Percentiles rank a stretch among this genome's conserved stretches.
Conservation (phyloP, 345 rosid genomes). For the Salix udensis region DNA sequence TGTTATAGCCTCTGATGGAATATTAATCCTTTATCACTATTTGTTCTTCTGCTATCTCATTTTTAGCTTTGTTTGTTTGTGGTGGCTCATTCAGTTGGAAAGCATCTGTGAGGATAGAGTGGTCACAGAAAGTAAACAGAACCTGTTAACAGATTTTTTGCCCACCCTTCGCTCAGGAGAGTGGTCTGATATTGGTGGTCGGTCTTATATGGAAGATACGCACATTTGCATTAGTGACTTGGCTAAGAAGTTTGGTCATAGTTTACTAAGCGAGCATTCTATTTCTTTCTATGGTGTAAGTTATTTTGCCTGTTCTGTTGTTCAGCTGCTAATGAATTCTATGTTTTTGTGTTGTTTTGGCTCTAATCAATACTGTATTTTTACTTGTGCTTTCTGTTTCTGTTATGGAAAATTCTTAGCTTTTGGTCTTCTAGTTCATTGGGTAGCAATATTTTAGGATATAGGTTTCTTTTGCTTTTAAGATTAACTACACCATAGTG, state of each 20-base stretch:
- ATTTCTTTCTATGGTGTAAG: slow-evolving; percentile 77
- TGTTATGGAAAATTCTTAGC: neutral
- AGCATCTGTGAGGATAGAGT: slow-evolving; percentile 56
- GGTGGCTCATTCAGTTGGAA: slow-evolving; percentile 42
- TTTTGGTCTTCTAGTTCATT: neutral
- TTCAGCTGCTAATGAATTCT: neutral
- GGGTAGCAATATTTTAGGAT: neutral
- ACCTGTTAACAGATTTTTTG: slow-evolving; percentile 29
- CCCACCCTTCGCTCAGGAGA: slow-evolving; percentile 74
- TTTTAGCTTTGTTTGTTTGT: neutral
- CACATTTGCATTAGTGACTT: slow-evolving; percentile 67
- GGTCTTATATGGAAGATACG: slow-evolving; percentile 75
- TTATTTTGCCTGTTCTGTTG: slow-evolving; percentile 6
- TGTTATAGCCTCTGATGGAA: neutral
- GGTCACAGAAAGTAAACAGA: slow-evolving; percentile 31
- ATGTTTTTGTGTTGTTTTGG: neutral
- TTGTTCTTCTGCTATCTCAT: neutral
- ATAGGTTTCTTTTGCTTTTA: neutral
- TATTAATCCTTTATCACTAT: neutral
- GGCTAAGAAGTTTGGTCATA: slow-evolving; percentile 45
- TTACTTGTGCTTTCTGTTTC: neutral
- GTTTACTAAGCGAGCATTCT: slow-evolving; percentile 30
- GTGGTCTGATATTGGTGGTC: slow-evolving; percentile 66
- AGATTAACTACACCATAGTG: neutral
- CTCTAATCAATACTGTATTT: neutral